Conservation (phyloP, 768 basidiomycete genomes). For the Sporobolomyces pararoseus region DNA sequence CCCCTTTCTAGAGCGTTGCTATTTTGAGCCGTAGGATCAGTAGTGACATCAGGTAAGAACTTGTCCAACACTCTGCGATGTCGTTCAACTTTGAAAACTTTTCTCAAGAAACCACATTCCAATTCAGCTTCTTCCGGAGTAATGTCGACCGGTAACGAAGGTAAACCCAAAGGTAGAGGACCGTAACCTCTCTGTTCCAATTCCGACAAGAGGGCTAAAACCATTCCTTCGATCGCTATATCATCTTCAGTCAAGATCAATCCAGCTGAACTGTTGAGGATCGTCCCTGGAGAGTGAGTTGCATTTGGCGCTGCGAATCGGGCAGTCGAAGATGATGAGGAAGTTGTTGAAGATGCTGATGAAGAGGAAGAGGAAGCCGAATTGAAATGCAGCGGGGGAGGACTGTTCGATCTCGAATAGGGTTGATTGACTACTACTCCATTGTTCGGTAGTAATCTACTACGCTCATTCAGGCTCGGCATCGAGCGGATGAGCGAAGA, state of each 20-base stretch:
- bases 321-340: background rate
- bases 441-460: too few species aligned
- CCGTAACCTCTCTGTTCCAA: slow-evolving; percentile 31
- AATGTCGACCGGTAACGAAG: slow-evolving; percentile 35
- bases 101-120: slow-evolving; percentile 23
- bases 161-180: slow-evolving; percentile 28
- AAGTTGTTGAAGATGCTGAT: background rate
- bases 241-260: slow-evolving; percentile 40
- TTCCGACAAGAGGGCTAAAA: slow-evolving; percentile 36
- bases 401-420: background rate
- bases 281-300: background rate
- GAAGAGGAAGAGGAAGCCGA: slow-evolving; percentile 29
- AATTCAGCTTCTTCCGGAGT: slow-evolving; percentile 37
- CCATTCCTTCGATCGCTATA: slow-evolving; percentile 41
- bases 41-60: slow-evolving; percentile 18
- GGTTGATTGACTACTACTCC: too few species aligned
- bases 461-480: too few species aligned
- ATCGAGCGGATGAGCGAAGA: too few species aligned
- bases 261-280: slow-evolving; percentile 14
- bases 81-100: slow-evolving; percentile 30
- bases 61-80: slow-evolving; percentile 27
- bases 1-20: background rate
- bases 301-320: background rate
- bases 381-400: slow-evolving; percentile 23
- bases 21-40: too few species aligned